Evolutionary conservation across 1,139 yeast species (phyloP).

Genomic region (Lodderomyces elongisporus): DNA sequence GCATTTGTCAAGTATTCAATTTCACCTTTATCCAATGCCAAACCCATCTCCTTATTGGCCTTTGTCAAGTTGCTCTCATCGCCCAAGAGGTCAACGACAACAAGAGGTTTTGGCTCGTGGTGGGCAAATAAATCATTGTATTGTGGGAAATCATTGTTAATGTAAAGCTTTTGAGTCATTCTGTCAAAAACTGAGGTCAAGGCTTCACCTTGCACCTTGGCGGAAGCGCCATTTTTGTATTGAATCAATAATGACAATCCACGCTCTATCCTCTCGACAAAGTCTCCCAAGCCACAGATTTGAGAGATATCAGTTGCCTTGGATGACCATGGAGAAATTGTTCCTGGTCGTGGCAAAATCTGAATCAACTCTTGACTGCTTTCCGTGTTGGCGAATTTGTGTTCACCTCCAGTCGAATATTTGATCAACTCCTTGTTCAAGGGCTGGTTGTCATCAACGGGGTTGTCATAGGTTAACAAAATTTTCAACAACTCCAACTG

Average conservation of each 20-base stretch:
- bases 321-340: slow-evolving; percentile 98
- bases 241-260: slow-evolving; percentile 74
- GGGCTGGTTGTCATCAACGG: slow-evolving; percentile 50
- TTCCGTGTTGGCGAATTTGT: slow-evolving; percentile 26
- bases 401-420: slow-evolving; percentile 25
- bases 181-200: slow-evolving; percentile 80
- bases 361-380: slow-evolving; percentile 60
- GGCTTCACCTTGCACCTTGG: slow-evolving; percentile 39
- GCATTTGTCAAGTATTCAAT: slow-evolving; percentile 82
- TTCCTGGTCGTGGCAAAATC: slow-evolving; percentile 88
- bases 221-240: slow-evolving; percentile 64
- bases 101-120: slow-evolving; percentile 82
- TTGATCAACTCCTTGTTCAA: slow-evolving; percentile 43
- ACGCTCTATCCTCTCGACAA: slow-evolving; percentile 82
- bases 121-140: slow-evolving; percentile 70
- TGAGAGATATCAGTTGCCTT: slow-evolving; percentile 94
- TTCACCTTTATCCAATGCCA: slow-evolving; percentile 91
- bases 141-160: slow-evolving; percentile 50
- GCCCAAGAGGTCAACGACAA: slow-evolving; percentile 59
- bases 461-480: slow-evolving; percentile 71
- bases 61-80: slow-evolving; percentile 59
- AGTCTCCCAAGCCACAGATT: slow-evolving; percentile 74
- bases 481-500: slow-evolving; percentile 51
- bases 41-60: slow-evolving; percentile 81
- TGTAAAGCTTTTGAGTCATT: slow-evolving; percentile 80